Evolutionary conservation across 805 yeast species (phyloP).

Genomic region (Kazachstania psychrophila): DNA sequence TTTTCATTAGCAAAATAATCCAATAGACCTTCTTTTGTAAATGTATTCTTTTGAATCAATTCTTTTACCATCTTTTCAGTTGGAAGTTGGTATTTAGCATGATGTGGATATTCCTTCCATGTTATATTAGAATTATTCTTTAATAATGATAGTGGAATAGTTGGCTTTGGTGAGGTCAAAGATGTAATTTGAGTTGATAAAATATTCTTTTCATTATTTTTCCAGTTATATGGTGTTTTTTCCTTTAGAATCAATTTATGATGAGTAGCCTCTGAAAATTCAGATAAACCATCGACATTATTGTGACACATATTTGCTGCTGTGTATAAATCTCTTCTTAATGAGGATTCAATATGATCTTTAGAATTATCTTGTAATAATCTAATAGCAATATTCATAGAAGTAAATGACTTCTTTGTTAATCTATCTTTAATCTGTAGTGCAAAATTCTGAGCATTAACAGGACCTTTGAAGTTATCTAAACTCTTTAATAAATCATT

Average conservation of each 20-base stretch:
- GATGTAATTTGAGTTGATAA: slow-evolving; percentile 12
- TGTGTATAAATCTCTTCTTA: slow-evolving; percentile 62
- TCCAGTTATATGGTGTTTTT: slow-evolving; percentile 44
- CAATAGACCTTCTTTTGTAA: slow-evolving; percentile 54
- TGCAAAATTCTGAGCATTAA: slow-evolving; percentile 61
- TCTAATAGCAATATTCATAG: slow-evolving; percentile 63
- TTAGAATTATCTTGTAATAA: slow-evolving; percentile 53
- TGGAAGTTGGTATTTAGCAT: slow-evolving; percentile 61
- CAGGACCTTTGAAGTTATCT: slow-evolving; percentile 37
- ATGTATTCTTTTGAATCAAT: slow-evolving; percentile 49
- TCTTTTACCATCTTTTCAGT: slow-evolving; percentile 52
- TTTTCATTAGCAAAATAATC: slow-evolving; percentile 41
- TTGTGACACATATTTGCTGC: slow-evolving; percentile 67
- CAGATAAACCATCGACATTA: slow-evolving; percentile 34
- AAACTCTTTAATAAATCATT: slow-evolving; percentile 51
- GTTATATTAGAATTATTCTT: slow-evolving; percentile 28
- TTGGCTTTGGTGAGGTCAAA: slow-evolving; percentile 27
- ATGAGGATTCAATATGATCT: slow-evolving; percentile 52
- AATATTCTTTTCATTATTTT: slow-evolving; percentile 19
- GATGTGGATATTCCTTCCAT: slow-evolving; percentile 37
- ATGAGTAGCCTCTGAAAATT: slow-evolving; percentile 62
- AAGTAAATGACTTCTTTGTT: slow-evolving; percentile 62
- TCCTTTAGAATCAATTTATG: slow-evolving; percentile 53
- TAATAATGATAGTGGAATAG: slow-evolving; percentile 26
- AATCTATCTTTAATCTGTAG: slow-evolving; percentile 45